A percentile compares a stretch with the other conserved stretches of the same genome.
Evolutionary conservation across 2,329 filamentous ascomycete genomes (phyloP).

Genomic region (Gremmenia infestans): DNA sequence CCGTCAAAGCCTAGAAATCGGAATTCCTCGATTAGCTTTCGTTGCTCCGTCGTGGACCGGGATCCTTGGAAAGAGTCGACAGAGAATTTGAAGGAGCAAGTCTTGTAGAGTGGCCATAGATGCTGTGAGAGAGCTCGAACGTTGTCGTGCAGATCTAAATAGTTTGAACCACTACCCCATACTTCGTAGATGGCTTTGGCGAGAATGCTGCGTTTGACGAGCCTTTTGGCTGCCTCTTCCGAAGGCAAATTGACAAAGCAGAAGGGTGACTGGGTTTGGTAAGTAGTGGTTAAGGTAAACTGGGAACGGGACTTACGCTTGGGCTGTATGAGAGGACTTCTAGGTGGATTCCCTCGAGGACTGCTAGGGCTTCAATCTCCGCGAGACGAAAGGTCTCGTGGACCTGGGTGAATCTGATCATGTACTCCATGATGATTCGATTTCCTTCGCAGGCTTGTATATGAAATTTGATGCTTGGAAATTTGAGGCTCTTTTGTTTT

Average conservation of each 20-base stretch:
- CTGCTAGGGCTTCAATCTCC: constrained; percentile 77
- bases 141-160: constrained; percentile 63
- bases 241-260: constrained; percentile 70
- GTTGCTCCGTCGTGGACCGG: constrained; percentile 56
- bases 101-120: constrained; percentile 62
- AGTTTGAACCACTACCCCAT: constrained; percentile 69
- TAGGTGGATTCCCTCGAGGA: constrained; percentile 60
- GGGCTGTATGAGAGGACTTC: constrained; percentile 70
- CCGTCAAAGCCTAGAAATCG: constrained; percentile 73
- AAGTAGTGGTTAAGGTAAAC: constrained; percentile 13
- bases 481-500: not conserved
- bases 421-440: constrained; percentile 57
- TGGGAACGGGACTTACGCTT: constrained; percentile 51
- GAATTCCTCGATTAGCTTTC: constrained; percentile 78
- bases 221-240: constrained; percentile 54
- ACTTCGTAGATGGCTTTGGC: constrained; percentile 81
- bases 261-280: constrained; percentile 67
- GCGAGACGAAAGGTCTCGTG: constrained; percentile 88
- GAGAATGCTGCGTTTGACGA: constrained; percentile 75
- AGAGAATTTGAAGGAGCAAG: constrained; percentile 73
- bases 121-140: constrained; percentile 54
- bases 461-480: not conserved
- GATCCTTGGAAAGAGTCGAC: constrained; percentile 79
- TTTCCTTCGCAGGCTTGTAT: not conserved
- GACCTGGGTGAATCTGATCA: constrained; percentile 83